A percentile compares a stretch with the other conserved stretches of the same genome.
These are phyloP conservation scores for Orbilia blumenaviensis DNA, from an alignment of 2,329 filamentous ascomycete species.

Conservation along the genomic window DNA sequence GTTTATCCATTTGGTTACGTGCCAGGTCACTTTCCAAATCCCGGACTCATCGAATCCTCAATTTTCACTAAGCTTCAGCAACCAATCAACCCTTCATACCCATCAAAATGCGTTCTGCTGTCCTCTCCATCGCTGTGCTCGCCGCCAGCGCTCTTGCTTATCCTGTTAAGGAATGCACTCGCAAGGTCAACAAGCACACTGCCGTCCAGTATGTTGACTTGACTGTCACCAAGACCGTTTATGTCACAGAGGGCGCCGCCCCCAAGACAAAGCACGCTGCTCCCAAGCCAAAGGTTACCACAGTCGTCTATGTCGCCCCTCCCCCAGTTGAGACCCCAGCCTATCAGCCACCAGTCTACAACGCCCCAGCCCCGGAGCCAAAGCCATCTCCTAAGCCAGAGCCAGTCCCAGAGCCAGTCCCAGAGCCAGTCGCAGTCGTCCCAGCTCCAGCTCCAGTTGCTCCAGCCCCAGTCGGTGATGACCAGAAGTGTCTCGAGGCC, in stretches of 20 bases:
- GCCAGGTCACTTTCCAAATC: slow-evolving; percentile 53
- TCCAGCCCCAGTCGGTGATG: slow-evolving; percentile 41
- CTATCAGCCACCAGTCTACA: slow-evolving; percentile 34
- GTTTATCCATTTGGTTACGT: slow-evolving; percentile 49
- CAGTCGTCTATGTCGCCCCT: slow-evolving; percentile 24
- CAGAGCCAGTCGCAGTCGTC: slow-evolving; percentile 11
- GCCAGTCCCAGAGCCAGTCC: slow-evolving; percentile 16
- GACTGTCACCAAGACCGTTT: slow-evolving; percentile 46
- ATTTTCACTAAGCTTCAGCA: slow-evolving; percentile 22
- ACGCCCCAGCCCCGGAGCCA: slow-evolving; percentile 8
- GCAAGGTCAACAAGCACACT: slow-evolving; percentile 34
- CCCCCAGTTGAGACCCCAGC: slow-evolving; percentile 25
- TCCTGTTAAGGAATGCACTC: slow-evolving; percentile 42
- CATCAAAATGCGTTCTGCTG: slow-evolving; percentile 49
- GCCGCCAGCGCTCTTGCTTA: slow-evolving; percentile 39
- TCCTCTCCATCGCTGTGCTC: slow-evolving; percentile 41
- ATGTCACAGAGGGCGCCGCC: slow-evolving; percentile 24
- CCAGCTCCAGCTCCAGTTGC: slow-evolving; percentile 51
- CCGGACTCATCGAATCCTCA: slow-evolving; percentile 32
- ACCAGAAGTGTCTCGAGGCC: slow-evolving; percentile 67
- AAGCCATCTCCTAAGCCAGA: slow-evolving; percentile 8
- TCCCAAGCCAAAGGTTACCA: slow-evolving; percentile 14
- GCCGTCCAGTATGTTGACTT: slow-evolving; percentile 34
- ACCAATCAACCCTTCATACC: slow-evolving; percentile 21
- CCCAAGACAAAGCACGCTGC: slow-evolving; percentile 1